Evolutionary conservation across 2,329 filamentous ascomycete species (phyloP), one percentile per base, ranked within the genome.

Genomic region (Colletotrichum orbiculare): DNA sequence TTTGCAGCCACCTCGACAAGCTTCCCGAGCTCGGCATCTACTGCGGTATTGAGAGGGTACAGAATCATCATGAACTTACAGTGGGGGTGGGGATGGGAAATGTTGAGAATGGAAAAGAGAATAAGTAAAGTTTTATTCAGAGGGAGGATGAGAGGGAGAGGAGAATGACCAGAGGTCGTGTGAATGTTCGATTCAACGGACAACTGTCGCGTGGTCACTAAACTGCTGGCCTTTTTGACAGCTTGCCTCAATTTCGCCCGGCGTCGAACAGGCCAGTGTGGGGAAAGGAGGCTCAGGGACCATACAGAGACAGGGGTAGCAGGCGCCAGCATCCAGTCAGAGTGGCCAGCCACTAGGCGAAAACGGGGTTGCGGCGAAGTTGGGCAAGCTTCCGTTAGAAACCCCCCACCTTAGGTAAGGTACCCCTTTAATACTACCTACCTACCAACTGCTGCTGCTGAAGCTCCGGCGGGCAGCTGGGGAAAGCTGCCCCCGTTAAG

Each of bases 151-250:
- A 72, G 15, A 73, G 67, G 60, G 25, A 25, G 25, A 71, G 73
- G 55, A 68, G 71, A 68, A 54, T 54, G 54, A 57, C 55, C 60
- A 46, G 38, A 41, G 73, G 33, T 15, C n/a, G 47, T 45, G 47
- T 50, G 35, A 64, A 58, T 54, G 48, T 45, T 45, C 48, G 47
- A 63, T 49, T 25, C 34, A 66, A 66, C 53, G 35, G 58, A 46
- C 60, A 47, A 66, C 53, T 49, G 43, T 63, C 56, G 48, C 53
- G 25, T 25, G 25, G 25, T 25, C 25, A 25, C 25, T 25, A 25
- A 25, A 25, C 25, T 25, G 25, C 58, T 68, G 69, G 70, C 65
- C 71, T 72, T 72, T 75, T 73, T 71, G 73, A 76, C 74, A 76
- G 70, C 73, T 76, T 75, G 73, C 74, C 73, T 69, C 70, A 75